Conservation (phyloP, 306 rosid species). For the Cicer chorassanicum region DNA sequence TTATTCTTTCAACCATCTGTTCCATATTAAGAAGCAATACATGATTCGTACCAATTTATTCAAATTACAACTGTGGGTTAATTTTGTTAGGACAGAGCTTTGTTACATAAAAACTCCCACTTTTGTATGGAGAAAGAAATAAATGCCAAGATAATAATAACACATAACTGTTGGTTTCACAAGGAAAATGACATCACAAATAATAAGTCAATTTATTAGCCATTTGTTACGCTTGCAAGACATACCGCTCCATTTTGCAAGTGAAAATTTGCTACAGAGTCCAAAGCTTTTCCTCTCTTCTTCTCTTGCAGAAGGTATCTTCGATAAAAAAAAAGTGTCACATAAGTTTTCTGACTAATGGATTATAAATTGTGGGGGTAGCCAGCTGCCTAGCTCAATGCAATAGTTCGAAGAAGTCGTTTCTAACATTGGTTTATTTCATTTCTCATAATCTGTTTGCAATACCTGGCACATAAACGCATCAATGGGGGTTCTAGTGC, state of each 20-base stretch:
- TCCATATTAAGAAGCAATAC: conserved; percentile 46
- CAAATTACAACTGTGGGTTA: conserved; percentile 31
- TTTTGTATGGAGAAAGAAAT: conserved; percentile 13
- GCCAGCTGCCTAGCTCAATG: conserved; percentile 5
- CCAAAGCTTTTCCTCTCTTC: conserved; percentile 97
- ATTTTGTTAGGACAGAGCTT: conserved; percentile 26
- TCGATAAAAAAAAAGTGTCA: conserved; percentile 35
- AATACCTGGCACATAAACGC: conserved; percentile 83
- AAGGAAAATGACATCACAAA: conserved; percentile 35
- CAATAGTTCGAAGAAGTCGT: conserved; percentile 28
- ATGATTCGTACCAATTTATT: conserved; percentile 29
- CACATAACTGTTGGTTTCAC: conserved; percentile 36
- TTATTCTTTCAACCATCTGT: conserved; percentile 87
- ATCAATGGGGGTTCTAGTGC: conserved; percentile 65
- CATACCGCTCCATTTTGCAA: conserved; percentile 98
- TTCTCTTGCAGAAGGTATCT: conserved; percentile 96
- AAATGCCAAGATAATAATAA: conserved; percentile 37
- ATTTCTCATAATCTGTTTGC: conserved; percentile 36
- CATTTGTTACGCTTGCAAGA: conserved; percentile 23
- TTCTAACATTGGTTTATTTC: conserved; percentile 31
- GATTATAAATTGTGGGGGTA: conserved; percentile 25
- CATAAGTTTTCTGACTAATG: conserved; percentile 9
- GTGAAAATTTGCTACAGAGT: conserved; percentile 95
- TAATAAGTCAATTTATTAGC: conserved; percentile 33
- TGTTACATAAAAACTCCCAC: conserved; percentile 29